A percentile compares a stretch with the other conserved stretches of the same genome.
These are phyloP conservation scores for Heliosperma pusillum DNA, from an alignment of 148 eudicot species.

Conservation along the genomic window DNA sequence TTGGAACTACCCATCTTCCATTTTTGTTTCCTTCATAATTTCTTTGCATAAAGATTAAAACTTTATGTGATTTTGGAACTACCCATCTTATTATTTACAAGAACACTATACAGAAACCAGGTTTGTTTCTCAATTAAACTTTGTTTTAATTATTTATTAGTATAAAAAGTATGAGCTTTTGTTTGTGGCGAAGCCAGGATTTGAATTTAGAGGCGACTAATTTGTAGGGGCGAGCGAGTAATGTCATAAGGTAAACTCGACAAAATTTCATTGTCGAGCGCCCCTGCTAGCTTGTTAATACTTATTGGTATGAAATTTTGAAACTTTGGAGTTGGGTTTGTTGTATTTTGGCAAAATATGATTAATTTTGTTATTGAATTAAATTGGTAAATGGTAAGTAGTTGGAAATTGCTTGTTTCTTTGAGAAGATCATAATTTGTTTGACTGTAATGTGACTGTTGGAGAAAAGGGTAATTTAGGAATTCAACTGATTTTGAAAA, in stretches of 20 bases:
- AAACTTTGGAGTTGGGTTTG: conserved; percentile 10
- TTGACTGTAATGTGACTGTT: not conserved
- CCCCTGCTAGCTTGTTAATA: too few relatives aligned
- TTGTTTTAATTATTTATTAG: not conserved
- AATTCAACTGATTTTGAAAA: not conserved
- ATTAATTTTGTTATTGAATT: not conserved
- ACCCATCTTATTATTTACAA: too few relatives aligned
- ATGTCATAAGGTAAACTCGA: too few relatives aligned
- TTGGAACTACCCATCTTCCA: conserved; percentile 9
- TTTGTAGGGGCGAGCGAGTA: too few relatives aligned
- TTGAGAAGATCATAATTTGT: not conserved
- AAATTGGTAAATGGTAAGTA: not conserved
- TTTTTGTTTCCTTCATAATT: not conserved
- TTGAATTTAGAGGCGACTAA: too few relatives aligned
- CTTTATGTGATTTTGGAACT: conserved; percentile 14
- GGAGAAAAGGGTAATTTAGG: not conserved
- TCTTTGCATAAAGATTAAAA: conserved; percentile 8
- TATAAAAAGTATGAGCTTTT: not conserved
- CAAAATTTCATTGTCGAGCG: too few relatives aligned
- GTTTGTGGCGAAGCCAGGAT: too few relatives aligned
- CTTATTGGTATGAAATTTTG: not conserved
- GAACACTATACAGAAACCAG: not conserved
- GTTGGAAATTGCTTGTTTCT: not conserved
- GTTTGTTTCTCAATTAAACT: conserved; percentile 17
- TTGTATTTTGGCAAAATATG: conserved; percentile 1